Percentiles rank a stretch among this genome's conserved stretches.
Evolutionary conservation across 495 filamentous ascomycete species (phyloP).

Genomic region (Aspergillus bridgeri): DNA sequence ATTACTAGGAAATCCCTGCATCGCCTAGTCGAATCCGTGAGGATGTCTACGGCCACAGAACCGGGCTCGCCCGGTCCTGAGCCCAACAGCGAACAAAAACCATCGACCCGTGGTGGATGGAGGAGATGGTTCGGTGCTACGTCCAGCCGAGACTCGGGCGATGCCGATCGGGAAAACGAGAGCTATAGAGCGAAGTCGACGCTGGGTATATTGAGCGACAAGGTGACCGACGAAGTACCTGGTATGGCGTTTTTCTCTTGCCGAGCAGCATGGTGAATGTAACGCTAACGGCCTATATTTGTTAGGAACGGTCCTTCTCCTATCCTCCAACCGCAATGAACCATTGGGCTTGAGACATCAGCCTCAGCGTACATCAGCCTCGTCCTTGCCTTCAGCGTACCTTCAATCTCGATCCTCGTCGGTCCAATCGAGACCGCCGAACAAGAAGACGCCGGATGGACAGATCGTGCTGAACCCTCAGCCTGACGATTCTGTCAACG

Average conservation of each 20-base stretch:
- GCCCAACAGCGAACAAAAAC: no score
- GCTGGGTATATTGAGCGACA: slow-evolving; percentile 82
- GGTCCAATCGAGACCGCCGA: slow-evolving; percentile 38
- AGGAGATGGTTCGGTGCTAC: slow-evolving; percentile 1
- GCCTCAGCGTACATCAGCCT: slow-evolving; percentile 71
- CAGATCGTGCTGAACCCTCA: slow-evolving; percentile 88
- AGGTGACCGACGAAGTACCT: slow-evolving; percentile 83
- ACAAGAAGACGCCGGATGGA: slow-evolving; percentile 79
- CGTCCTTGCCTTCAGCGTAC: slow-evolving; percentile 64
- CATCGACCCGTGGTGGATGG: background rate
- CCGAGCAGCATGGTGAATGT: background rate
- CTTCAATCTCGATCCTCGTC: slow-evolving; percentile 38
- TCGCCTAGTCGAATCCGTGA: no score
- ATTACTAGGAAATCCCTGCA: no score
- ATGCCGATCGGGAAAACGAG: slow-evolving; percentile 5
- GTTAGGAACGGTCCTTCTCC: slow-evolving; percentile 74
- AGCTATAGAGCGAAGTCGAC: slow-evolving; percentile 58
- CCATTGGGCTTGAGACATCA: slow-evolving; percentile 76
- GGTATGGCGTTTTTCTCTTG: slow-evolving; percentile 49
- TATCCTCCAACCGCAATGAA: slow-evolving; percentile 73
- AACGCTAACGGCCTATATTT: slow-evolving; percentile 5
- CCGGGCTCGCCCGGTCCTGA: no score
- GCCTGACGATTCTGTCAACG: slow-evolving; percentile 85
- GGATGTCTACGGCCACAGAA: no score
- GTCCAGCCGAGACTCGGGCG: background rate